Conservation (phyloP, 768 basidiomycete species). For the Boletus vermiculosoides region DNA sequence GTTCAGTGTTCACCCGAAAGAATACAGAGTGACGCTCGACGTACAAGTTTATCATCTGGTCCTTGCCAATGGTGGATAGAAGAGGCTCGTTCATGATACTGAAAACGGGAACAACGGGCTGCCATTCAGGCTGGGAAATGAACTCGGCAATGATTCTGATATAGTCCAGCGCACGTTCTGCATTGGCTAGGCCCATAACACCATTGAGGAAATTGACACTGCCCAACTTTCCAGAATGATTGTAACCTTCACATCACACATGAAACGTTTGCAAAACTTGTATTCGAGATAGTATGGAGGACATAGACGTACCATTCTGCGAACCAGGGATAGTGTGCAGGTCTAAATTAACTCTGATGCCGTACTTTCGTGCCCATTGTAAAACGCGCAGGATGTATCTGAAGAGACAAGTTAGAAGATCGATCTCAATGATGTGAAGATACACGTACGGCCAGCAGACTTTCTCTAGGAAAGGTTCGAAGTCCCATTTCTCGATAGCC, state of each 20-base stretch:
- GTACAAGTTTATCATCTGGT: slow-evolving; percentile 59
- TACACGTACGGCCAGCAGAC: slow-evolving; percentile 68
- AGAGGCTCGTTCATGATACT: slow-evolving; percentile 67
- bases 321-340: slow-evolving; percentile 77
- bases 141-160: slow-evolving; percentile 78
- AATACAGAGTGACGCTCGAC: not conserved
- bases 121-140: slow-evolving; percentile 73
- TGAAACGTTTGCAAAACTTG: not conserved
- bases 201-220: slow-evolving; percentile 61
- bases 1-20: not conserved
- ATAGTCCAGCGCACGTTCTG: slow-evolving; percentile 72
- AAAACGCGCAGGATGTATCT: slow-evolving; percentile 76
- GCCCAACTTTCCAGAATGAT: slow-evolving; percentile 62
- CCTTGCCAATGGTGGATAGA: slow-evolving; percentile 49
- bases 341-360: slow-evolving; percentile 80
- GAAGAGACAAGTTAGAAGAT: slow-evolving; percentile 3
- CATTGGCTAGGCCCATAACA: slow-evolving; percentile 86
- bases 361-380: slow-evolving; percentile 87
- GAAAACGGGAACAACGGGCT: slow-evolving; percentile 57
- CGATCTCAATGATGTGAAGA: not conserved
- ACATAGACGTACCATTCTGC: slow-evolving; percentile 55
- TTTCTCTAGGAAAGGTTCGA: slow-evolving; percentile 73
- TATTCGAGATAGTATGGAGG: not conserved
- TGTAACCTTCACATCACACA: slow-evolving; percentile 40
- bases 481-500: slow-evolving; percentile 74